Evolutionary conservation across 1,139 yeast species (phyloP).

Genomic region (Yamadazyma dushanensis): DNA sequence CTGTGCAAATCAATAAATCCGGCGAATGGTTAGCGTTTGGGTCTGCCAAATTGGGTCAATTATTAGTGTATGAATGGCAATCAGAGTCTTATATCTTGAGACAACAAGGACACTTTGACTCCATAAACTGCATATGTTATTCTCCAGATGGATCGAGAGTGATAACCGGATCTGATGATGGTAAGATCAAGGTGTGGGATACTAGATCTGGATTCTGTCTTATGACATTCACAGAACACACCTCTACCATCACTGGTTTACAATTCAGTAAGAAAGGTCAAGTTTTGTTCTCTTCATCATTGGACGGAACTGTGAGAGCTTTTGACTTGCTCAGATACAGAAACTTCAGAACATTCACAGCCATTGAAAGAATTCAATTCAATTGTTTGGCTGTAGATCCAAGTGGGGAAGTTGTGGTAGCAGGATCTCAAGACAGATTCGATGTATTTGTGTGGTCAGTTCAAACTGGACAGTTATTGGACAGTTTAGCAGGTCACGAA

Average conservation of each 20-base stretch:
- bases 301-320: conserved; percentile 96
- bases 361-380: conserved; percentile 85
- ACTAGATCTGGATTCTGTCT: conserved; percentile 89
- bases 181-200: conserved; percentile 96
- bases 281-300: conserved; percentile 83
- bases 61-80: conserved; percentile 98
- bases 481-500: conserved; percentile 87
- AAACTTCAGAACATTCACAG: conserved; percentile 91
- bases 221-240: conserved; percentile 88
- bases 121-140: conserved; percentile 79
- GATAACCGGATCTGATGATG: conserved; percentile 95
- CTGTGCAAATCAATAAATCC: conserved; percentile 72
- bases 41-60: conserved; percentile 85
- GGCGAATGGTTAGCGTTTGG: conserved; percentile 99
- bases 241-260: conserved; percentile 84
- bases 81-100: conserved; percentile 92
- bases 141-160: conserved; percentile 94
- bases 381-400: conserved; percentile 93
- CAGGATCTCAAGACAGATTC: conserved; percentile 88
- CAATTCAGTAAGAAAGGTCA: conserved; percentile 87
- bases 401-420: conserved; percentile 94
- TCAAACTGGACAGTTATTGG: conserved; percentile 89
- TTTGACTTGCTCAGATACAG: conserved; percentile 94
- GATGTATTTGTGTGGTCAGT: conserved; percentile 97
- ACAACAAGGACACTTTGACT: conserved; percentile 96